A percentile compares a stretch with the other conserved stretches of the same genome.
Evolutionary conservation across 192 early-diverging fungal genomes (phyloP).

Genomic region (Chytriomyces sp.): DNA sequence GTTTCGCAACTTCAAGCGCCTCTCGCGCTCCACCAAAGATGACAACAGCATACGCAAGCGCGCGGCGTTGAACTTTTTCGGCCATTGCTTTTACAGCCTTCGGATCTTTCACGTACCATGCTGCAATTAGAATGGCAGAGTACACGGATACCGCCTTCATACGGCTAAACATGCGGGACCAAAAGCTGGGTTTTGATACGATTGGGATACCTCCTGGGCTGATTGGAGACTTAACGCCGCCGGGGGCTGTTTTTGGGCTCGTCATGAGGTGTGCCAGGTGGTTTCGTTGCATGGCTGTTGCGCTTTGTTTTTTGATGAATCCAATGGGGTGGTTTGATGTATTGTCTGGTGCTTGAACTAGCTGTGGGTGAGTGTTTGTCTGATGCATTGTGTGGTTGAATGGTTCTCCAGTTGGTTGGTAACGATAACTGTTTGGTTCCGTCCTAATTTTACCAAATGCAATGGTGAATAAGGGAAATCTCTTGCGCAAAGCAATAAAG

Average conservation of each 20-base stretch:
- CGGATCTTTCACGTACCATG: constrained; percentile 16
- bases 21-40: background rate
- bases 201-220: background rate
- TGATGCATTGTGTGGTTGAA: background rate
- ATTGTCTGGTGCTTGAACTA: too few relatives aligned
- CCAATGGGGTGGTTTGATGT: background rate
- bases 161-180: background rate
- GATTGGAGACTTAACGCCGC: background rate
- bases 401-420: background rate
- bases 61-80: background rate
- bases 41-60: constrained; percentile 5
- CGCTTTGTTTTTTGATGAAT: constrained; percentile 17
- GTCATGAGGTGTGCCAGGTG: constrained; percentile 11
- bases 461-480: background rate
- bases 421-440: constrained; percentile 7
- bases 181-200: background rate
- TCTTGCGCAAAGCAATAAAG: too few relatives aligned
- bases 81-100: background rate
- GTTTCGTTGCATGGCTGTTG: constrained; percentile 14
- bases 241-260: background rate
- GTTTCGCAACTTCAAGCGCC: background rate
- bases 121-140: background rate
- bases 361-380: background rate
- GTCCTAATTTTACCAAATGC: background rate
- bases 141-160: background rate